phyloP scores from a whole-genome alignment of 164 flowering plant species.

The Aristolochia californica region DNA sequence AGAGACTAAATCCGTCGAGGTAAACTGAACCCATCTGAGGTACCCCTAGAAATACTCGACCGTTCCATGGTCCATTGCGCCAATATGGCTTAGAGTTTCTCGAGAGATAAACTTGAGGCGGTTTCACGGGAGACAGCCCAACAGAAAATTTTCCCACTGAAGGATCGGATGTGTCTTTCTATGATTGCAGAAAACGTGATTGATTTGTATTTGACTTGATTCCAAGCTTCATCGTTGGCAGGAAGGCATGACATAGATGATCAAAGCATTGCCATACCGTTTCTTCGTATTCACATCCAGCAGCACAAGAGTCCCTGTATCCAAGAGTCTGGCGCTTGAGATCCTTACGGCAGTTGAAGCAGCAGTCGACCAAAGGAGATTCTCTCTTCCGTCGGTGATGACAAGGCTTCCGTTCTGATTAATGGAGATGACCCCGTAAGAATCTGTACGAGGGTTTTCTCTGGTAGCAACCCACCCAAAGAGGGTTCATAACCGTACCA shows the following conservation, averaged over 20 bases:
- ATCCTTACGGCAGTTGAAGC: too few relatives aligned
- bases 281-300: background rate
- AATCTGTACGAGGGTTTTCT: slow-evolving; percentile 22
- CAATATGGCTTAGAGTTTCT: background rate
- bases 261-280: slow-evolving; percentile 38
- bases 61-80: slow-evolving; percentile 1
- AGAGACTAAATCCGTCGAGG: background rate
- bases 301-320: slow-evolving; percentile 41
- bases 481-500: background rate
- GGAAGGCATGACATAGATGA: background rate
- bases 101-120: background rate
- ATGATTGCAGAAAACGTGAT: background rate
- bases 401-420: slow-evolving; percentile 14
- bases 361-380: slow-evolving; percentile 24
- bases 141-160: background rate
- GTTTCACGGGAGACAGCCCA: background rate
- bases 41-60: background rate
- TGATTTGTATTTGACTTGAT: background rate
- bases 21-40: background rate
- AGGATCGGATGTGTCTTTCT: background rate
- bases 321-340: slow-evolving; percentile 26
- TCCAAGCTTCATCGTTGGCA: background rate
- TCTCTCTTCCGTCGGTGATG: background rate
- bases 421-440: slow-evolving; percentile 27
- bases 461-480: slow-evolving; percentile 55